Evolutionary conservation across 1,284 basidiomycete species (phyloP).

Genomic region (Bondarzewia mesenterica): DNA sequence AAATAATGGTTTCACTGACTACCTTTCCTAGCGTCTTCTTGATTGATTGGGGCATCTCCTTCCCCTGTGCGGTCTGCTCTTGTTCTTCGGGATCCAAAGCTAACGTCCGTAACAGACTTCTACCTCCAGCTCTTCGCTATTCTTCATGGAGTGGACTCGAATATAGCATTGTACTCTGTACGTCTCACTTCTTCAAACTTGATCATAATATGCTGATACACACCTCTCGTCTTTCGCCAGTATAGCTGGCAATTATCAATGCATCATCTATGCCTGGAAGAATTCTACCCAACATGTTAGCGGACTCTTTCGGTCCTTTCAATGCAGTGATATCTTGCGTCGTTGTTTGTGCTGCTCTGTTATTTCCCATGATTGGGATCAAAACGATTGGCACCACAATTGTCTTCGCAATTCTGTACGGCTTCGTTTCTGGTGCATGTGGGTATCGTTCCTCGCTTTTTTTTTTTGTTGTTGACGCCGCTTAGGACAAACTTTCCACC

Average conservation of each 20-base stretch:
- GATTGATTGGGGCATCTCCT: slow-evolving; percentile 29
- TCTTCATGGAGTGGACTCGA: slow-evolving; percentile 1
- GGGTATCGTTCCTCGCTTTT: not conserved
- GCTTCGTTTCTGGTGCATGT: slow-evolving; percentile 15
- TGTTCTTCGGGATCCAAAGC: too few species aligned
- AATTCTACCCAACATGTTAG: slow-evolving; percentile 12
- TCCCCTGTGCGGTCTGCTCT: slow-evolving; percentile 29
- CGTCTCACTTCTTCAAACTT: not conserved
- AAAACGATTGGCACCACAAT: slow-evolving; percentile 4
- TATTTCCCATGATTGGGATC: slow-evolving; percentile 16
- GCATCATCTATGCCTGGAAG: slow-evolving; percentile 11
- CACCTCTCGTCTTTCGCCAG: not conserved
- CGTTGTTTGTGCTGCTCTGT: slow-evolving; percentile 8
- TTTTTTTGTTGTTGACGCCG: too few species aligned
- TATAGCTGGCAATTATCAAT: slow-evolving; percentile 14
- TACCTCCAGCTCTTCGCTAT: slow-evolving; percentile 15
- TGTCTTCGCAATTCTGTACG: slow-evolving; percentile 11
- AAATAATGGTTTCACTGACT: not conserved
- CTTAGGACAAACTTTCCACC: not conserved
- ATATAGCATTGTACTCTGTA: slow-evolving; percentile 4
- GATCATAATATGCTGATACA: not conserved
- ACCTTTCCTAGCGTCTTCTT: slow-evolving; percentile 9
- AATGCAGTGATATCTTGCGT: slow-evolving; percentile 1
- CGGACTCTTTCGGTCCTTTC: slow-evolving; percentile 9
- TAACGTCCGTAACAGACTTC: too few species aligned